These are phyloP conservation scores for Prunus mira DNA, from an alignment of 306 rosid species.

Conservation along the genomic window DNA sequence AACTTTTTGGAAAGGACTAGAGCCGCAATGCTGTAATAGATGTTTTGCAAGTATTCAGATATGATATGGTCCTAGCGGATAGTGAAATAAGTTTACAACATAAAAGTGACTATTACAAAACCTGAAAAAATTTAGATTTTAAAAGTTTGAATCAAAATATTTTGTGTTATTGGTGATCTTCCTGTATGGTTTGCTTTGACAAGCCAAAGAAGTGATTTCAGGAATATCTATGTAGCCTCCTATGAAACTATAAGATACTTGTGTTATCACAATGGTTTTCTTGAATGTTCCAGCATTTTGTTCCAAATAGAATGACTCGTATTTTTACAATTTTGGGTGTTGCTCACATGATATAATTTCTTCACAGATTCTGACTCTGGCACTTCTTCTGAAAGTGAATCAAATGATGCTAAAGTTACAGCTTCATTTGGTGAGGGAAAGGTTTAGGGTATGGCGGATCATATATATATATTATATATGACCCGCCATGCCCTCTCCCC, in stretches of 20 bases:
- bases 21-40: no score
- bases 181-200: neutral
- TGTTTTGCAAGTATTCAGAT: neutral
- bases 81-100: neutral
- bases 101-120: neutral
- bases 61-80: neutral
- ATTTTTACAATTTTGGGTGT: neutral
- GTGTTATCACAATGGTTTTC: neutral
- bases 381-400: slow-evolving; percentile 74
- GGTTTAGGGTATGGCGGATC: slow-evolving; percentile 23
- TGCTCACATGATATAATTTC: neutral
- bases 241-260: neutral
- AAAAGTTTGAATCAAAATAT: neutral
- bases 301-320: neutral
- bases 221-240: neutral
- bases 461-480: no score
- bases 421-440: slow-evolving; percentile 44
- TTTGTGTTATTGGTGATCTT: neutral
- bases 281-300: neutral
- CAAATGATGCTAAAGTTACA: slow-evolving; percentile 56
- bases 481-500: neutral
- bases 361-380: slow-evolving; percentile 74
- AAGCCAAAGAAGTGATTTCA: neutral
- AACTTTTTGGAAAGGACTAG: no score
- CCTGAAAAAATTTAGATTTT: neutral